Conservation (phyloP, 2,329 filamentous ascomycete species). For the Diaporthe sp. region DNA sequence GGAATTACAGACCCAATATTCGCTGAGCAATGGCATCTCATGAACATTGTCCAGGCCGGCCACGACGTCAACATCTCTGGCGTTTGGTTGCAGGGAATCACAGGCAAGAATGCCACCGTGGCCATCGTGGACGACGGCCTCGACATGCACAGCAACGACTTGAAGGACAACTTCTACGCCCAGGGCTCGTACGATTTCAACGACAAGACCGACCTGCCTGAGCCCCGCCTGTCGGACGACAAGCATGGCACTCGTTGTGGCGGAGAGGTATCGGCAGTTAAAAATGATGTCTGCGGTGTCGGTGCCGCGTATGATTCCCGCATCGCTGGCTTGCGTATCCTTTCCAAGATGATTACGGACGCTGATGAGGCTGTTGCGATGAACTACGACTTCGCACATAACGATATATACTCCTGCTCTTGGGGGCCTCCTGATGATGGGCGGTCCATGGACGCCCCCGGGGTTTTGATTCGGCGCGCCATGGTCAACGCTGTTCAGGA, state of each 20-base stretch:
- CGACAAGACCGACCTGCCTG: conserved; percentile 82
- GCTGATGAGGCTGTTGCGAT: conserved; percentile 92
- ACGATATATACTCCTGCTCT: conserved; percentile 98
- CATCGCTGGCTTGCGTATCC: conserved; percentile 91
- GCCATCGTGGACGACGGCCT: conserved; percentile 97
- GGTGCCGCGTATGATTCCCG: conserved; percentile 94
- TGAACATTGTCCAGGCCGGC: conserved; percentile 83
- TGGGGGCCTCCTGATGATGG: conserved; percentile 98
- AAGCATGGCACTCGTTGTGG: conserved; percentile 94
- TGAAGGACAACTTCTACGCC: conserved; percentile 94
- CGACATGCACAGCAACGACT: conserved; percentile 94
- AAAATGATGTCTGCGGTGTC: conserved; percentile 94
- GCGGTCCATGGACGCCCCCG: conserved; percentile 91
- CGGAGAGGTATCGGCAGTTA: conserved; percentile 92
- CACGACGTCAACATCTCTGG: conserved; percentile 98
- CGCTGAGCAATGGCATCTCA: conserved; percentile 93
- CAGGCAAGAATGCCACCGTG: conserved; percentile 88
- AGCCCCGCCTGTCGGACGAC: conserved; percentile 86
- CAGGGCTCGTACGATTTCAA: conserved; percentile 97
- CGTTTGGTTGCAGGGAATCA: conserved; percentile 91
- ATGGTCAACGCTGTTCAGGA: conserved; percentile 95
- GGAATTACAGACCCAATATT: conserved; percentile 92
- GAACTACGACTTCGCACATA: conserved; percentile 92
- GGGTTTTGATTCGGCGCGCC: conserved; percentile 87
- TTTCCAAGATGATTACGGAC: conserved; percentile 91